phyloP scores from a whole-genome alignment of 192 early-diverging fungal species.

The Geranomyces variabilis region DNA sequence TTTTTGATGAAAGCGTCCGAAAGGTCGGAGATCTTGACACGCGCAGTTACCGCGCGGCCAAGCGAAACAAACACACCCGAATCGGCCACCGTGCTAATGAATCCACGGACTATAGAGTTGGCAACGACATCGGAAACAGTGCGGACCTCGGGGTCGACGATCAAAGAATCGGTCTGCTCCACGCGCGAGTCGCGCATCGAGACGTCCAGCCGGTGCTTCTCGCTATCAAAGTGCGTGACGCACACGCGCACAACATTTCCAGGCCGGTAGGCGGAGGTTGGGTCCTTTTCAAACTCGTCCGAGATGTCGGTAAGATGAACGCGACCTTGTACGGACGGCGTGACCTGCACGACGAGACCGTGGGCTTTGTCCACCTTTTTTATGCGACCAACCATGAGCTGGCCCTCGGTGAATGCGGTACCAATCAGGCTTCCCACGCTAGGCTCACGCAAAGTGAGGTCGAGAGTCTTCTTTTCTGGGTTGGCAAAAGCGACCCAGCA shows the following conservation, averaged over 20 bases:
- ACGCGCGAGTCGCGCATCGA: constrained; percentile 57
- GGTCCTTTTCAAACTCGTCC: constrained; percentile 49
- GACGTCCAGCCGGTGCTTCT: constrained; percentile 63
- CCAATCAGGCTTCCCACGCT: constrained; percentile 1
- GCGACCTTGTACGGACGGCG: constrained; percentile 59
- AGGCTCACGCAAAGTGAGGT: constrained; percentile 37
- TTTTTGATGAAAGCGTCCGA: constrained; percentile 87
- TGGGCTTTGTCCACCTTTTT: constrained; percentile 45
- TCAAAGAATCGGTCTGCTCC: neutral
- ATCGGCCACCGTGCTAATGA: constrained; percentile 46
- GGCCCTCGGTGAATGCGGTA: constrained; percentile 56
- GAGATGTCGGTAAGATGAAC: constrained; percentile 64
- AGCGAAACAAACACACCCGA: constrained; percentile 72
- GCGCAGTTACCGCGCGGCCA: constrained; percentile 62
- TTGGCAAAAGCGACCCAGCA: constrained; percentile 37
- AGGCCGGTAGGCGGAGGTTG: constrained; percentile 27
- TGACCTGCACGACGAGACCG: constrained; percentile 62
- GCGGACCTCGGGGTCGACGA: constrained; percentile 14
- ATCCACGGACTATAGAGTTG: constrained; percentile 49
- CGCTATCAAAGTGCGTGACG: constrained; percentile 46
- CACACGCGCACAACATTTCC: constrained; percentile 40
- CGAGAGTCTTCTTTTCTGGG: constrained; percentile 30
- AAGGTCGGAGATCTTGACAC: constrained; percentile 84
- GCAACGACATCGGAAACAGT: constrained; percentile 24
- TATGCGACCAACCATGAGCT: constrained; percentile 60